These are phyloP conservation scores for Coemansia guatemalensis DNA, from an alignment of 192 early-diverging fungal species.

Conservation along the genomic window DNA sequence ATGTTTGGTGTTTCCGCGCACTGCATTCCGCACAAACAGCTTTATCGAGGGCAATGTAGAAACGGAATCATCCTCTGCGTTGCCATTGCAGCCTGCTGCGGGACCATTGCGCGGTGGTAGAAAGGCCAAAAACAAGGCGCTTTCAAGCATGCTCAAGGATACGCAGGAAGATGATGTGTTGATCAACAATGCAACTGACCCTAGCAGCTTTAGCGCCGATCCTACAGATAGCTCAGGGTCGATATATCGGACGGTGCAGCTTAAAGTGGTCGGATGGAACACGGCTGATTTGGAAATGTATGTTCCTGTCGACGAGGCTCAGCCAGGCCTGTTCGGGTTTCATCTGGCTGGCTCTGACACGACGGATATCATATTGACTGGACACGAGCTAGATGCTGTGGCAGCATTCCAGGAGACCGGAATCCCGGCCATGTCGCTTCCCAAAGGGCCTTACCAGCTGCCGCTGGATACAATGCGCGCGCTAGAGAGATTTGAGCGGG, in stretches of 20 bases:
- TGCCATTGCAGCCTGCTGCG: neutral
- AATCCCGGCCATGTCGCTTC: slow-evolving; percentile 60
- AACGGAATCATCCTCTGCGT: neutral
- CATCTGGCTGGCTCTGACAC: slow-evolving; percentile 51
- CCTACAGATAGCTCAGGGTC: slow-evolving; percentile 1
- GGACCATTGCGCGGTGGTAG: neutral
- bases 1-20: slow-evolving; percentile 55
- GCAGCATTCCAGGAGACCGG: slow-evolving; percentile 66
- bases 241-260: slow-evolving; percentile 45
- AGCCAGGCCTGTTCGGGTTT: slow-evolving; percentile 65
- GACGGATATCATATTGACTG: slow-evolving; percentile 57
- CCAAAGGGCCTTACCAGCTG: slow-evolving; percentile 57
- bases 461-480: slow-evolving; percentile 59
- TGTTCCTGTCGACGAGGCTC: slow-evolving; percentile 54
- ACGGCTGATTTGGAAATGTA: slow-evolving; percentile 51
- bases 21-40: slow-evolving; percentile 55
- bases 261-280: slow-evolving; percentile 54
- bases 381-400: slow-evolving; percentile 67
- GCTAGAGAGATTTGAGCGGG: slow-evolving; percentile 62
- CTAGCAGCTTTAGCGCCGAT: neutral
- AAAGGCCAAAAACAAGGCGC: neutral
- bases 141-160: slow-evolving; percentile 28
- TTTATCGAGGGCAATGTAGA: slow-evolving; percentile 28
- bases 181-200: neutral
- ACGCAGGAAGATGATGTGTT: neutral